Conservation (phyloP, 441 rosid genomes). For the Adansonia rubrostipa region DNA sequence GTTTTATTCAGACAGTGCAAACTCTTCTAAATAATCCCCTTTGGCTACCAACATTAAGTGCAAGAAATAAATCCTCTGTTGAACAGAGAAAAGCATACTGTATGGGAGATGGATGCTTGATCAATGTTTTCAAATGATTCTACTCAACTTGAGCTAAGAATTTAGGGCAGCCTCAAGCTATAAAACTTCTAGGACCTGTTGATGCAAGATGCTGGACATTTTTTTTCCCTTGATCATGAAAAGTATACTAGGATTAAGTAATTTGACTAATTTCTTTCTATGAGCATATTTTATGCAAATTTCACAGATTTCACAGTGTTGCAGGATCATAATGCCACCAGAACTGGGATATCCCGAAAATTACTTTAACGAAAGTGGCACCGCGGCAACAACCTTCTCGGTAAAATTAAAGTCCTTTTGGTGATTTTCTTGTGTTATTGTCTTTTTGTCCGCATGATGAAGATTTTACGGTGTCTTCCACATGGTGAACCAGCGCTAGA, state of each 20-base stretch:
- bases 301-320: too few species aligned
- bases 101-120: not conserved
- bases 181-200: not conserved
- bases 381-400: too few species aligned
- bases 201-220: not conserved
- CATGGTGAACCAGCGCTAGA: slow-evolving; percentile 94
- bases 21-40: not conserved
- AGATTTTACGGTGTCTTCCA: slow-evolving; percentile 14
- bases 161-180: not conserved
- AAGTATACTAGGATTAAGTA: too few species aligned
- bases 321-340: too few species aligned
- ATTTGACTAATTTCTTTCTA: too few species aligned
- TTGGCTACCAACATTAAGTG: not conserved
- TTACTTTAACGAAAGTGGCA: too few species aligned
- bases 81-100: not conserved
- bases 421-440: not conserved
- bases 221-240: too few species aligned
- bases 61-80: not conserved
- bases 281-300: too few species aligned
- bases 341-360: too few species aligned
- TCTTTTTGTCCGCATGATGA: not conserved
- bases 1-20: not conserved
- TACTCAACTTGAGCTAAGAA: not conserved
- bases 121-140: not conserved
- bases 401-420: too few species aligned